Base-by-base conservation (phyloP, 1,139 yeast species). In the Geotrichum carabidarum region DNA sequence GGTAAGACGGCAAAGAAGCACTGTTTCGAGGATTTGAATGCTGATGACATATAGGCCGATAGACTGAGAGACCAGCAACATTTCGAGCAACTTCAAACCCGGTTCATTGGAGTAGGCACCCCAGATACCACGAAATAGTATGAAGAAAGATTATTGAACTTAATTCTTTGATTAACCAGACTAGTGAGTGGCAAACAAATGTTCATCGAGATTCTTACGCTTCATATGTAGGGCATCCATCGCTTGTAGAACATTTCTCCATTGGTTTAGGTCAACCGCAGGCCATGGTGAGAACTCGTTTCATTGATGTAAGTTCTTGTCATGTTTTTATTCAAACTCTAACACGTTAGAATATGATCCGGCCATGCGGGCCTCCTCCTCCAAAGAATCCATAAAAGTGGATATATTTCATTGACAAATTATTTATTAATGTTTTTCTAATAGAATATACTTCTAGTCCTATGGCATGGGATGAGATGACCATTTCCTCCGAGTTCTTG, bases 131-230 rank as follows among this genome's bases (percentile, higher is more conserved):
- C 84, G 44, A 81, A 73, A 65, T 74, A 68, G 63, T 67, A 62
- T 43, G 70, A 60, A 11, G 12, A 8, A 22, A 11, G 22, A 70
- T 71, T 62, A 41, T 64, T 12, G 27, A 36, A 22, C 15, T 12
- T 14, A 7, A 22, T 22, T 49, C 55, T 49, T 50, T 48, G 57
- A 51, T n/a, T 17, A 8, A 41, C 63, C 47, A 53, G 37, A 43
- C 42, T 47, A 67, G 69, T 50, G 82, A 80, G 61, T 83, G 84
- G 77, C 67, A 80, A 60, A 68, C 77, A 8, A 86, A 86, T 59
- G 77, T 86, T 1, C 83, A 82, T 51, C 74, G 86, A 60, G 98
- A 94, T 66, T 82, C 95, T 0, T 81, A 83, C 60, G 79, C 89
- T 1, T 78, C 86, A 15, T 69, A 88, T 51, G 78, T 82, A 30